Evolutionary conservation across 1,284 basidiomycete species (phyloP).

Genomic region (Marasmius oreades): DNA sequence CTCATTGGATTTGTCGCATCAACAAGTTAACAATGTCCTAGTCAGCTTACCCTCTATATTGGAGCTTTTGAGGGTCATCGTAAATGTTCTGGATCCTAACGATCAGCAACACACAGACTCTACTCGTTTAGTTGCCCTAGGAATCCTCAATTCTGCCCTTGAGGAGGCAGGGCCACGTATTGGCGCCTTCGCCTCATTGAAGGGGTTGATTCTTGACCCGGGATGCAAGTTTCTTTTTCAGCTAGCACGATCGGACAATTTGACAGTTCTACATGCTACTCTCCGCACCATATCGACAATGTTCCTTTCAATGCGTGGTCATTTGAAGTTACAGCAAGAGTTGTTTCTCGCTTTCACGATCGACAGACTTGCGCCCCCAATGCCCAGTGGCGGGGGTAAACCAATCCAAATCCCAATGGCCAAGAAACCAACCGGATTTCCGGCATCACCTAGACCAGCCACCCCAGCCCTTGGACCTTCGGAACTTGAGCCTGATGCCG

Average conservation of each 20-base stretch:
- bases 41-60: constrained; percentile 93
- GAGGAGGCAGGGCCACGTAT: constrained; percentile 82
- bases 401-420: constrained; percentile 17
- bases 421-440: constrained; percentile 26
- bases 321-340: constrained; percentile 96
- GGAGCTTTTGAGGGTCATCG: constrained; percentile 91
- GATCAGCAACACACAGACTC: constrained; percentile 96
- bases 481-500: constrained; percentile 42
- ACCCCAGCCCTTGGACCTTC: constrained; percentile 47
- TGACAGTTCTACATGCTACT: constrained; percentile 73
- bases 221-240: constrained; percentile 97
- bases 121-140: constrained; percentile 86
- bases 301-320: constrained; percentile 83
- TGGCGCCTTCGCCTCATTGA: constrained; percentile 71
- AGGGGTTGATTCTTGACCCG: constrained; percentile 75
- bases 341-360: constrained; percentile 93
- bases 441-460: constrained; percentile 52
- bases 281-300: constrained; percentile 87
- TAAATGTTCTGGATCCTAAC: constrained; percentile 93
- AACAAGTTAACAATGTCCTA: constrained; percentile 22
- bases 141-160: constrained; percentile 87
- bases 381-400: constrained; percentile 23
- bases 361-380: constrained; percentile 76
- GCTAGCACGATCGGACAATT: constrained; percentile 87
- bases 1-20: constrained; percentile 4